Evolutionary conservation across 768 basidiomycete genomes (phyloP), one percentile per base, ranked within the genome.

Genomic region (Gelatoporia subvermispora): DNA sequence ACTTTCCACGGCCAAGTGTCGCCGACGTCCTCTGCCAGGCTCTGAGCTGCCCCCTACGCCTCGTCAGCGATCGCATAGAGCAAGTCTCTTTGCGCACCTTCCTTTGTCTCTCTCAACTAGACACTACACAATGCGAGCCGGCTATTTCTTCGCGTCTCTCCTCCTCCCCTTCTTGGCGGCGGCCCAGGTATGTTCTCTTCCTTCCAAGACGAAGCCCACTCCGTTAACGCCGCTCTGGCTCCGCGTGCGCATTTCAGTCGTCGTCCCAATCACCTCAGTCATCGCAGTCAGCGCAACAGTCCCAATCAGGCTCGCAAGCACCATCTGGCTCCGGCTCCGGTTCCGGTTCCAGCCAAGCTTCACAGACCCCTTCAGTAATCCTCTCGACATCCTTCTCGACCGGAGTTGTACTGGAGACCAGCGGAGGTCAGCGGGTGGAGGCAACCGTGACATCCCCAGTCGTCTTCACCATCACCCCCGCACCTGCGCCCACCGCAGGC

Each of bases 141-240:
- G 21, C 3, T 34, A 2, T 38, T 22, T 49, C 23, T 23, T 60
- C 20, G 48, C 58, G 4, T 47, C 41, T 42, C 61, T 76, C 17
- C 49, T 62, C 52, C 61, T 76, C 35, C 72, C 74, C 39, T 55
- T 72, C 45, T 61, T 74, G 40, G 71, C 64, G 9, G 51, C 66
- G 20, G 74, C 75, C 40, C 77, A 63, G 49, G 49, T 59, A 43
- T 42, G 53, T 51, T 31, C 38, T 41, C 17, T 20, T 16, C 35
- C n/a, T 40, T 44, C 28, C 48, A 39, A 23, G 24, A 44, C 40
- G 9, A 8, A 11, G 35, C 35, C 36, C 50, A 17, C 16, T n/a
- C 41, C 22, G 28, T 25, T 55, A 49, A 49, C 44, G 21, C 50
- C 50, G 53, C 48, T 55, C 47, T 55, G 24, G 43, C 39, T 57